phyloP scores from a whole-genome alignment of 148 eudicot species.

The Vaccinium macrocarpon region DNA sequence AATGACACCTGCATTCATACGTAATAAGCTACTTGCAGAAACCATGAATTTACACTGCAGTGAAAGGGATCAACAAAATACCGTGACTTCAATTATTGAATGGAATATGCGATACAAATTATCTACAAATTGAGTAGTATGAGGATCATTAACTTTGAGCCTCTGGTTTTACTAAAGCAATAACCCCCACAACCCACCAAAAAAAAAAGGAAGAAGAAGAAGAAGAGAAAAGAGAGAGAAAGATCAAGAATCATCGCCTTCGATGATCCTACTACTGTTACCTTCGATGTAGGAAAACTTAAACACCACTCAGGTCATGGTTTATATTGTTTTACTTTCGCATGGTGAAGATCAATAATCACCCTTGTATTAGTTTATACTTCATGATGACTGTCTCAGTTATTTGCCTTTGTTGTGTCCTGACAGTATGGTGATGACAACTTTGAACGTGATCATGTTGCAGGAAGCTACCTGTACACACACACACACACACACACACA shows the following conservation, averaged over 20 bases:
- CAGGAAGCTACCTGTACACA: not conserved
- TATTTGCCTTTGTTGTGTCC: not conserved
- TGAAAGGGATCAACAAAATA: not conserved
- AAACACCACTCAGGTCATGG: not conserved
- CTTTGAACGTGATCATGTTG: not conserved
- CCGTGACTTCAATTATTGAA: not conserved
- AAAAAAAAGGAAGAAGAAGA: not conserved
- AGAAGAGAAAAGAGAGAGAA: not conserved
- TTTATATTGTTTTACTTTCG: not conserved
- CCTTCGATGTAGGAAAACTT: not conserved
- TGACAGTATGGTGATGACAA: not conserved
- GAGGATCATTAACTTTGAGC: not conserved
- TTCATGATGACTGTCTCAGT: no score
- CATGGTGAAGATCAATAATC: conserved; percentile 1
- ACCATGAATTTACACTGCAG: not conserved
- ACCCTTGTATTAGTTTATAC: not conserved
- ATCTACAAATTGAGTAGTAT: not conserved
- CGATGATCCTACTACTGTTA: not conserved
- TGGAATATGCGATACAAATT: not conserved
- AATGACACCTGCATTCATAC: not conserved
- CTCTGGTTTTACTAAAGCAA: not conserved
- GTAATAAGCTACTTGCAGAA: not conserved
- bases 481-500: not conserved
- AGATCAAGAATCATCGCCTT: no score
- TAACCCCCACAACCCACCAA: no score